A percentile compares a stretch with the other conserved stretches of the same genome.
Evolutionary conservation across 192 early-diverging fungal species (phyloP).

Genomic region (Diversispora eburnea): DNA sequence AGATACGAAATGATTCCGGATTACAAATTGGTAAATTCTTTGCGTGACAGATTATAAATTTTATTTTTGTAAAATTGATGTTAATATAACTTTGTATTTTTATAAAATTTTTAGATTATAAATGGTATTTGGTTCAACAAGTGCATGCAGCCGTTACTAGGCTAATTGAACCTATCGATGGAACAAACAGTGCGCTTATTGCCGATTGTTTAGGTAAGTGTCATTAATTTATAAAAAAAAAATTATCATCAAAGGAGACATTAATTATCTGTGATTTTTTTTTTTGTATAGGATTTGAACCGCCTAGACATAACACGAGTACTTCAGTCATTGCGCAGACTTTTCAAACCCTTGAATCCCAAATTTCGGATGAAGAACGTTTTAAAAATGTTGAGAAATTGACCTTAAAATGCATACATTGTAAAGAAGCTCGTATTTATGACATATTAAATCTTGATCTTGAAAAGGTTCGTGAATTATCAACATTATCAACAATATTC

Average conservation of each 20-base stretch:
- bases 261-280: neutral
- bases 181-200: conserved; percentile 70
- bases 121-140: conserved; percentile 94
- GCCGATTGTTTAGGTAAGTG: conserved; percentile 77
- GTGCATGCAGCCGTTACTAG: conserved; percentile 84
- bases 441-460: conserved; percentile 27
- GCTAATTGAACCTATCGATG: conserved; percentile 80
- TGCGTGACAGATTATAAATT: neutral
- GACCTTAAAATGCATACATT: conserved; percentile 55
- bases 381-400: conserved; percentile 73
- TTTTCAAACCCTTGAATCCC: conserved; percentile 74
- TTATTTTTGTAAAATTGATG: neutral
- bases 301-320: conserved; percentile 50
- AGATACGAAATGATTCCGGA: conserved; percentile 54
- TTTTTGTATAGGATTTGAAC: conserved; percentile 57
- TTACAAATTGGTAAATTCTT: conserved; percentile 41
- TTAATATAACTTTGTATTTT: neutral
- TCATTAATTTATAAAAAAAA: neutral
- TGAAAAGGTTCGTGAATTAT: too few species aligned
- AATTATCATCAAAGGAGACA: neutral
- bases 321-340: conserved; percentile 40
- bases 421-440: conserved; percentile 49
- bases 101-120: conserved; percentile 51
- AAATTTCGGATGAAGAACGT: conserved; percentile 67
- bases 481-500: too few species aligned